A percentile compares a stretch with the other conserved stretches of the same genome.
Evolutionary conservation across 2,329 filamentous ascomycete species (phyloP).

Genomic region (Cercospora citrullina): DNA sequence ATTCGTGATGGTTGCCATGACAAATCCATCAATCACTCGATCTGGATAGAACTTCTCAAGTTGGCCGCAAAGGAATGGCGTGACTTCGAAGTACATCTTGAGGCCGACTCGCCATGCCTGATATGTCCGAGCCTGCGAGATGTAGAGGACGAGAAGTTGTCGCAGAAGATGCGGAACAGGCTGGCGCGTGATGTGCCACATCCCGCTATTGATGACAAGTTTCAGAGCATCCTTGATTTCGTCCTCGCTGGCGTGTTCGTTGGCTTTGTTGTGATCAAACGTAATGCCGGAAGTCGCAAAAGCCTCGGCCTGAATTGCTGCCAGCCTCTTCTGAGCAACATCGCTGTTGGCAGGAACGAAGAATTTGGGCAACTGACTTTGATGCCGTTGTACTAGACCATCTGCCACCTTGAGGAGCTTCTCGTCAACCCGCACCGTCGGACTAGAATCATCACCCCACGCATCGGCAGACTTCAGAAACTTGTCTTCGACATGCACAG

Average conservation of each 20-base stretch:
- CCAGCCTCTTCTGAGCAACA: conserved; percentile 26
- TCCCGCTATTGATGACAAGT: conserved; percentile 37
- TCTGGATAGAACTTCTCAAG: conserved; percentile 52
- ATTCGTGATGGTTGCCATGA: conserved; percentile 30
- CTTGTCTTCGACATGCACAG: conserved; percentile 44
- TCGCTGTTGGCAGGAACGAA: conserved; percentile 22
- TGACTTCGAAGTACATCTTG: conserved; percentile 53
- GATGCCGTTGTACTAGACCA: conserved; percentile 27
- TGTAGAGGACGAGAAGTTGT: conserved; percentile 52
- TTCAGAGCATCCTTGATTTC: conserved; percentile 32
- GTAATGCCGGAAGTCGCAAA: conserved; percentile 31
- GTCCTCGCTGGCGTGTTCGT: conserved; percentile 26
- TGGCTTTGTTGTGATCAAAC: conserved; percentile 32
- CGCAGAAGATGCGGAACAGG: conserved; percentile 57
- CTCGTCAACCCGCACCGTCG: conserved; percentile 33
- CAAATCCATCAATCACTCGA: conserved; percentile 52
- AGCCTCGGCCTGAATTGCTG: conserved; percentile 33
- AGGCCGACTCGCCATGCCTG: conserved; percentile 54
- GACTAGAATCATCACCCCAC: conserved; percentile 11
- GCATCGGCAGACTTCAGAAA: conserved; percentile 37
- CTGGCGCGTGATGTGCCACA: conserved; percentile 54
- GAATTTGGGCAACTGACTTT: conserved; percentile 26
- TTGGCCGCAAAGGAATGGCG: conserved; percentile 50
- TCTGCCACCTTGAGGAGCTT: conserved; percentile 27
- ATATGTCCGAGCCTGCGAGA: conserved; percentile 47